Evolutionary conservation across 768 basidiomycete species (phyloP).

Genomic region (Leccinum longicurvipes): DNA sequence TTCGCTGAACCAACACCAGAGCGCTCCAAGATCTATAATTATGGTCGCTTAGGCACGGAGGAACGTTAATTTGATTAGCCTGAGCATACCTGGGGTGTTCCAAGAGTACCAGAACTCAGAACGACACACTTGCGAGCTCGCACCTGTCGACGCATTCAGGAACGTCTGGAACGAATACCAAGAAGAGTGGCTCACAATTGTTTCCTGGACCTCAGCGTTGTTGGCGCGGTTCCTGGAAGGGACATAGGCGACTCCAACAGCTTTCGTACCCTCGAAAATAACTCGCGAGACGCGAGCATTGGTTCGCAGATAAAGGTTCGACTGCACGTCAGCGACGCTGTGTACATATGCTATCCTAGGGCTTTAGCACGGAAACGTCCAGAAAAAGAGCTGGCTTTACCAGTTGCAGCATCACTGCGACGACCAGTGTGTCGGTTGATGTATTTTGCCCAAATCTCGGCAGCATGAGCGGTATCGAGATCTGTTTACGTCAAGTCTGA

Average conservation of each 20-base stretch:
- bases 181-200: constrained; percentile 38
- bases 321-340: constrained; percentile 67
- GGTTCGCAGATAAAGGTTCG: constrained; percentile 62
- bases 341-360: constrained; percentile 53
- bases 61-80: not conserved
- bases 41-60: not conserved
- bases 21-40: constrained; percentile 57
- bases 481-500: constrained; percentile 33
- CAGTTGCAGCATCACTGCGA: constrained; percentile 68
- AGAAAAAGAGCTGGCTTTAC: constrained; percentile 28
- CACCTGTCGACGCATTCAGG: constrained; percentile 27
- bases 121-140: constrained; percentile 66
- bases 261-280: constrained; percentile 69
- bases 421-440: constrained; percentile 72
- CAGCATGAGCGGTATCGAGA: constrained; percentile 54
- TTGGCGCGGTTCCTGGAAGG: constrained; percentile 58
- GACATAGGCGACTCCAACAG: constrained; percentile 69
- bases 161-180: not conserved
- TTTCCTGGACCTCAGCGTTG: constrained; percentile 51
- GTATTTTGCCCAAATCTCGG: constrained; percentile 76
- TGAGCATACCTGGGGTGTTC: constrained; percentile 49
- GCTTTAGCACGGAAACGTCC: not conserved
- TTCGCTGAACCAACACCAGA: constrained; percentile 61
- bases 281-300: constrained; percentile 68
- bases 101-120: constrained; percentile 62